Evolutionary conservation across 306 rosid genomes (phyloP).

Genomic region (Delonix regia): DNA sequence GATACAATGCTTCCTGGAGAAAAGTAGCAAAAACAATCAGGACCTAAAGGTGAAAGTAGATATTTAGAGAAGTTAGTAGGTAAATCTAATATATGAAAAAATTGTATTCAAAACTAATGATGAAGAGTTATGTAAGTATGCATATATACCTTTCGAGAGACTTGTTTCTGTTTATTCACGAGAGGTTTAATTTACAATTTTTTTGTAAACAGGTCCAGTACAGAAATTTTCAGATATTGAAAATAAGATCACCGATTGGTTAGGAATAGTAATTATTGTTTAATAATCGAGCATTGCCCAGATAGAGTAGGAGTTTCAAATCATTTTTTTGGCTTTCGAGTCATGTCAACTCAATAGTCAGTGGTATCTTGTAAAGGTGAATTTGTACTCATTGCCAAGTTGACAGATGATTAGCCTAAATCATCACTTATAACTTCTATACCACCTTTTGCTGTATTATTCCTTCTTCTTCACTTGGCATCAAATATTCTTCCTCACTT

Average conservation of each 20-base stretch:
- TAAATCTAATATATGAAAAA: neutral
- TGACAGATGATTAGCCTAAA: too few species aligned
- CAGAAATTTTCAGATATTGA: neutral
- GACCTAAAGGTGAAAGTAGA: neutral
- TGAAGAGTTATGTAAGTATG: neutral
- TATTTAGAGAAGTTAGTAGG: neutral
- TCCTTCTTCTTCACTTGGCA: too few species aligned
- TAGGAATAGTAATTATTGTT: neutral
- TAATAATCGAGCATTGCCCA: neutral
- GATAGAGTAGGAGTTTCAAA: neutral
- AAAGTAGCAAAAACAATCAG: neutral
- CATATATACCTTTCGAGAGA: neutral
- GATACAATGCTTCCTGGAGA: conserved; percentile 24
- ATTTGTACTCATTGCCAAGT: neutral
- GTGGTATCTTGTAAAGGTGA: neutral
- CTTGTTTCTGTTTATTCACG: neutral
- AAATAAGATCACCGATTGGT: neutral
- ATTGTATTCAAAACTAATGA: neutral
- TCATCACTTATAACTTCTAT: too few species aligned
- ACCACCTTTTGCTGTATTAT: too few species aligned
- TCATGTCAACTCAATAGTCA: neutral
- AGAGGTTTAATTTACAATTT: neutral
- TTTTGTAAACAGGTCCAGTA: too few species aligned
- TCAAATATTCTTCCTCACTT: too few species aligned
- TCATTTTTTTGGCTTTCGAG: neutral